Conservation (phyloP, 2,329 filamentous ascomycete genomes). For the Penicillium verrucosum region DNA sequence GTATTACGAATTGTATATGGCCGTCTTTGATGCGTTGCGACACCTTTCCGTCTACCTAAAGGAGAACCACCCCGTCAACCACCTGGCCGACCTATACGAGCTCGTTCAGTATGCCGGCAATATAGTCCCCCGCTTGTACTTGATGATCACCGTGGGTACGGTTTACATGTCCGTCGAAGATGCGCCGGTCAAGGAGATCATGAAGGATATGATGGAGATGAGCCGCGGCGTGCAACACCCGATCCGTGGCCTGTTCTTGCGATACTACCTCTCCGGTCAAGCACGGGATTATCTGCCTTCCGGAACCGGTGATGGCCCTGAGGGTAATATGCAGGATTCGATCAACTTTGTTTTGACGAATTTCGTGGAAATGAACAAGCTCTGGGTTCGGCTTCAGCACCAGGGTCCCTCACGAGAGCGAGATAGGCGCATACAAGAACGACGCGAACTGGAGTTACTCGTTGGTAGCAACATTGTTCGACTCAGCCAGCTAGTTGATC, state of each 20-base stretch:
- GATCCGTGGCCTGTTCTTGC: constrained; percentile 87
- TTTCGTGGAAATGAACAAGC: constrained; percentile 99
- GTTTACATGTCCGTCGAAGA: constrained; percentile 99
- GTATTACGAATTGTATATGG: constrained; percentile 99
- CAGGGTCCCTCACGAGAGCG: constrained; percentile 94
- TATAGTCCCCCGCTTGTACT: constrained; percentile 90
- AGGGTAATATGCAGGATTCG: constrained; percentile 93
- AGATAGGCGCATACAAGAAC: constrained; percentile 87
- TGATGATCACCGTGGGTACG: constrained; percentile 98
- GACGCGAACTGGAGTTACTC: constrained; percentile 89
- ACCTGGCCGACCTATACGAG: constrained; percentile 96
- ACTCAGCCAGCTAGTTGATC: constrained; percentile 89
- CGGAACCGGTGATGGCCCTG: constrained; percentile 80
- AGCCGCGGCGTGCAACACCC: constrained; percentile 96
- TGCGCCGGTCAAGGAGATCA: constrained; percentile 97
- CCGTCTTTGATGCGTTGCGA: constrained; percentile 94
- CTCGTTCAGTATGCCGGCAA: constrained; percentile 98
- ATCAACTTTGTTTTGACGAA: constrained; percentile 98
- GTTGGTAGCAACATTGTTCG: constrained; percentile 96
- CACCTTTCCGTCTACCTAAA: constrained; percentile 94
- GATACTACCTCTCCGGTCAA: constrained; percentile 95
- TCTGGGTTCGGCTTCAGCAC: constrained; percentile 96
- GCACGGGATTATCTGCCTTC: constrained; percentile 83
- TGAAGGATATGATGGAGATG: constrained; percentile 99
- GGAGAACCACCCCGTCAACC: constrained; percentile 96